Evolutionary conservation across 345 rosid species (phyloP), one percentile per base, ranked within the genome.

Genomic region (Acer negundo): DNA sequence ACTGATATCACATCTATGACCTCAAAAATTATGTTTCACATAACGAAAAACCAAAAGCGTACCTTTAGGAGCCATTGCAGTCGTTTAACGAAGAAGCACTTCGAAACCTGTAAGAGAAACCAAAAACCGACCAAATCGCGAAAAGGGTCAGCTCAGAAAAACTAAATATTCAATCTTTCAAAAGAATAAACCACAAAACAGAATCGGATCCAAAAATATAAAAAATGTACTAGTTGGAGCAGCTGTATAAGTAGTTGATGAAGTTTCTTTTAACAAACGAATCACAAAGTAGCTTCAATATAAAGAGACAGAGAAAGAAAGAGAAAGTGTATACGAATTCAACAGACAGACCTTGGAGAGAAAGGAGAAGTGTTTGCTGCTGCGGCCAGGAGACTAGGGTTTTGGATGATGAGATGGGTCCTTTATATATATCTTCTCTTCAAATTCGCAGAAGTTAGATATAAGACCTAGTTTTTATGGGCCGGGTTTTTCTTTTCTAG

Each of bases 51-150:
- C 31, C 35, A 69, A 44, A 11, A 65, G 9, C 16, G 49, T 75
- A 83, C 86, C 89, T 84, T 82, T 86, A 7, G 86, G 89, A 79
- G 89, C 81, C 89, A 86, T 86, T 75, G 75, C 23, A 46, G 62
- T 31, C 20, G 53, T 28, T 46, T 58, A 1, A 8, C 0, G 6
- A 74, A 49, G 2, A 62, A 28, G 22, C 62, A 64, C 70, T 67
- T 47, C 70, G 17, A 47, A 74, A 49, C n/a, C 70, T 74, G 70
- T 49, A 16, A 47, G 62, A 47, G 7, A 15, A 59, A 59, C 47
- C 6, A 15, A 47, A 63, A 28, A 16, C 12, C 11, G 35, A 23
- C 49, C 15, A 56, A 58, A 38, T 13, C 23, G 2, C 26, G 62
- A 38, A 55, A 72, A 16, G 59, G 19, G 69, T 74, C 40, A 74